These are phyloP conservation scores for Penicillium sp. DNA, from an alignment of 2,329 filamentous ascomycete genomes.

Conservation along the genomic window DNA sequence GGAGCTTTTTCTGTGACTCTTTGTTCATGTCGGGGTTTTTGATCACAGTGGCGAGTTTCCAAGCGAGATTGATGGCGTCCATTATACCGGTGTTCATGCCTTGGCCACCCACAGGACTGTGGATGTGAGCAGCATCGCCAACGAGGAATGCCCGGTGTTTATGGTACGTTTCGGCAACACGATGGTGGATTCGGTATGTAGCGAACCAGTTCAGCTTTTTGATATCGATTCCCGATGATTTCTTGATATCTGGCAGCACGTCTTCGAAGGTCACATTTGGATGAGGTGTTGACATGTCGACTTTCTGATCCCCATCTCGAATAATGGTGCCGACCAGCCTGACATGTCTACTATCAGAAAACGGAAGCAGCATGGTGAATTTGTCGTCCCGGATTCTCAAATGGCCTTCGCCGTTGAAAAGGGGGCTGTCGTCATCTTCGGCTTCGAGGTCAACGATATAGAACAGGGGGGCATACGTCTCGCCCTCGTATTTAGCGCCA, in stretches of 20 bases:
- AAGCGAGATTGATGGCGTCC: constrained; percentile 56
- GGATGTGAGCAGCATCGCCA: constrained; percentile 60
- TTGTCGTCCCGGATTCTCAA: constrained; percentile 35
- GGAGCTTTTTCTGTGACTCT: constrained; percentile 39
- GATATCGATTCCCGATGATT: constrained; percentile 24
- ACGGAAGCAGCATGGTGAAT: constrained; percentile 38
- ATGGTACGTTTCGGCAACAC: constrained; percentile 45
- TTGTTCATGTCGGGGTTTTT: constrained; percentile 26
- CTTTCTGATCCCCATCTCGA: constrained; percentile 1
- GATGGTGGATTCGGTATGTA: constrained; percentile 49
- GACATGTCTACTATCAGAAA: constrained; percentile 21
- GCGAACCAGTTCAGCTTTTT: constrained; percentile 43
- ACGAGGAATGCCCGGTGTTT: constrained; percentile 55
- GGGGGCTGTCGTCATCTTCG: constrained; percentile 20
- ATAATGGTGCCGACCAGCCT: constrained; percentile 29
- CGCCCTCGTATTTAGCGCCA: constrained; percentile 44
- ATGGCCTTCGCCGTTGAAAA: constrained; percentile 34
- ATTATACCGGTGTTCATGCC: constrained; percentile 61
- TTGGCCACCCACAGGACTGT: constrained; percentile 57
- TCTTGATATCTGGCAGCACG: constrained; percentile 23
- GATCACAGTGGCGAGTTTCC: constrained; percentile 54
- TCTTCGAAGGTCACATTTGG: constrained; percentile 33
- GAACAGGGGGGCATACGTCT: constrained; percentile 46
- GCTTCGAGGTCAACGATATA: constrained; percentile 47
- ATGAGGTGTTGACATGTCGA: constrained; percentile 15